Evolutionary conservation across 2,329 filamentous ascomycete genomes (phyloP).

Genomic region (Penicillium polonicum): DNA sequence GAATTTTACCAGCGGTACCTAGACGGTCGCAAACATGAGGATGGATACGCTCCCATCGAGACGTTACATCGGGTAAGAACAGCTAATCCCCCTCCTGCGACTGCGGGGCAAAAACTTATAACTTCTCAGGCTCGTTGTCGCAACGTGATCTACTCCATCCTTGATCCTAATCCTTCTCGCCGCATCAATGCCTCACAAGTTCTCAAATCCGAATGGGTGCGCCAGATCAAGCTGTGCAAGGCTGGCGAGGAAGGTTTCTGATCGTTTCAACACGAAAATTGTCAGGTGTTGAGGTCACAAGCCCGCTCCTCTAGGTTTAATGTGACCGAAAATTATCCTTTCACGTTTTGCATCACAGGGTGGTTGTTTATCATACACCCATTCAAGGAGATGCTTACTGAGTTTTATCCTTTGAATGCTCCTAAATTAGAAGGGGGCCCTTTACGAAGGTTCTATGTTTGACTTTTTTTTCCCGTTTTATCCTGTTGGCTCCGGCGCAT

Average conservation of each 20-base stretch:
- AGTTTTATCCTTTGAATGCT: conserved; percentile 18
- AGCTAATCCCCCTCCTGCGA: not conserved
- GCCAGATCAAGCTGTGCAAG: conserved; percentile 95
- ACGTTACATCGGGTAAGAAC: conserved; percentile 82
- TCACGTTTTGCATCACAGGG: conserved; percentile 14
- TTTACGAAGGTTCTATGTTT: conserved; percentile 4
- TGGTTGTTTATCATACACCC: conserved; percentile 18
- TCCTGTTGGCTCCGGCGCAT: conserved; percentile 19
- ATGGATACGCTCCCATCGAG: conserved; percentile 95
- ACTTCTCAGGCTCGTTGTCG: conserved; percentile 78
- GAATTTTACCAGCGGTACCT: conserved; percentile 96
- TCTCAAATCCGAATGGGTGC: conserved; percentile 96
- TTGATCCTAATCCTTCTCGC: conserved; percentile 88
- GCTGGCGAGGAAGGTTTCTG: conserved; percentile 92
- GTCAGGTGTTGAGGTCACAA: conserved; percentile 2
- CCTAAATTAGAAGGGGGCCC: conserved; percentile 21
- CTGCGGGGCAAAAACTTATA: conserved; percentile 17
- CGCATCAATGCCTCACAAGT: conserved; percentile 96
- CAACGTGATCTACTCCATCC: conserved; percentile 97
- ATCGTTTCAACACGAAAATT: conserved; percentile 16
- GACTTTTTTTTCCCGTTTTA: not conserved
- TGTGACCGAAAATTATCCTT: not conserved
- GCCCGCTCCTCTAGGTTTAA: not conserved
- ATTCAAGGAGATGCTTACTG: conserved; percentile 14
- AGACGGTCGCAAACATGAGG: conserved; percentile 87